phyloP scores from a whole-genome alignment of 495 filamentous ascomycete species.

The Parachaetomium inaequale region DNA sequence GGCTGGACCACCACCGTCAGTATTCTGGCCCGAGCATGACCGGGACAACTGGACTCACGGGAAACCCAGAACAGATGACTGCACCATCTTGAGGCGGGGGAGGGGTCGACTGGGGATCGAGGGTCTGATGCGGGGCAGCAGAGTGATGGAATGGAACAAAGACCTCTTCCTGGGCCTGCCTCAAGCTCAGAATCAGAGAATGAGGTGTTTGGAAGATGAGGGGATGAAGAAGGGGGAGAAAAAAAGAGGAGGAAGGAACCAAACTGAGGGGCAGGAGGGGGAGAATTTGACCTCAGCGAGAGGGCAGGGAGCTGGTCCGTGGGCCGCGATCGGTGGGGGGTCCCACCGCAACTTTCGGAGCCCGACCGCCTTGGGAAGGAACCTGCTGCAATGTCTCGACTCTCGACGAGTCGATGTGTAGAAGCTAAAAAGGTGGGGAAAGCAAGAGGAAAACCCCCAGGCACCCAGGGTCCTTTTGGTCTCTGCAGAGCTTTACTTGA shows the following conservation, averaged over 20 bases:
- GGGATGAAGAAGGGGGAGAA: conserved; percentile 12
- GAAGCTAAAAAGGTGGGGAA: background rate
- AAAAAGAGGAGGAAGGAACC: conserved; percentile 15
- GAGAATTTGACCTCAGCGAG: conserved; percentile 16
- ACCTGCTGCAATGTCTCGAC: no score
- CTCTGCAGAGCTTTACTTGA: background rate
- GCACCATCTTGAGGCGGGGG: conserved; percentile 62
- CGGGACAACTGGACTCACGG: conserved; percentile 28
- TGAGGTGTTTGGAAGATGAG: conserved; percentile 18
- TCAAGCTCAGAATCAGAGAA: conserved; percentile 9
- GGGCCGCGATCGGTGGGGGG: conserved; percentile 29
- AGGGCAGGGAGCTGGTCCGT: conserved; percentile 10
- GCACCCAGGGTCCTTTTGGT: background rate
- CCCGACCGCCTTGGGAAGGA: conserved; percentile 18
- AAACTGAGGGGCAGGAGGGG: conserved; percentile 18
- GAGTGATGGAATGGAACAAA: conserved; percentile 12
- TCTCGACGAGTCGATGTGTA: background rate
- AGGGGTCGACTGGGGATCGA: conserved; percentile 16
- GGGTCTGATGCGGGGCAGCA: conserved; percentile 17
- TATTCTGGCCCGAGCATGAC: conserved; percentile 64
- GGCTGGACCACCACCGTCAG: conserved; percentile 37
- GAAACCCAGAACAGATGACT: conserved; percentile 52
- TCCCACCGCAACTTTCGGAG: conserved; percentile 22
- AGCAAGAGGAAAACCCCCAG: background rate
- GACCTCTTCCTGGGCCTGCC: conserved; percentile 18